Evolutionary conservation across 2,329 filamentous ascomycete species (phyloP), one percentile per base, ranked within the genome.

Genomic region (Xylariaceae sp.): DNA sequence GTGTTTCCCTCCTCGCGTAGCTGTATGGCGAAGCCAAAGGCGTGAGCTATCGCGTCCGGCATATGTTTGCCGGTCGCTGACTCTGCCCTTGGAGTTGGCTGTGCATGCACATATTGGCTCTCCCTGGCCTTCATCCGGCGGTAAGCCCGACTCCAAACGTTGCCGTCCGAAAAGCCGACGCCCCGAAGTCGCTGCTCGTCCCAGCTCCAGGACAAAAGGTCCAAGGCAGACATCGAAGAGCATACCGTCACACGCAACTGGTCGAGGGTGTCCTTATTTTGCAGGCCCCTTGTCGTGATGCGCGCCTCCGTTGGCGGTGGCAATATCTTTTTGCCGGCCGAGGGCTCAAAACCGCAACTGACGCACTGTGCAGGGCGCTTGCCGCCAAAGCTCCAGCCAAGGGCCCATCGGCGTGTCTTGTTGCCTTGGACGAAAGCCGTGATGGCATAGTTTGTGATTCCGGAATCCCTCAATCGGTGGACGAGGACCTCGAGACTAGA

Each of bases 321-420:
- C 12, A 75, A 49, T 1, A 72, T 37, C 19, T 54, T 64, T 39
- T 57, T 70, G 28, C 61, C 58, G 3, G 50, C 28, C 0, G 56
- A 50, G 3, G 61, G 57, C 33, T 59, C 61, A 32, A 67, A 56
- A 0, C 29, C 71, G 52, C 15, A 68, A 63, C 25, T 67, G 57
- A 26, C 53, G 46, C 36, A 66, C 55, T 4, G 64, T 55, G 39
- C 40, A 3, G 89, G 86, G 29, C 89, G 68, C 51, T 75, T 64
- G 32, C 74, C 65, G 2, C 65, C 62, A 60, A 87, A 94, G 49
- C 83, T 93, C 92, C 92, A 98, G 0, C 73, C 92, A 3, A 96
- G 61, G 2, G 80, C 86, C 89, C 90, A 96, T 13, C 92, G 68
- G 33, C 80, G 77, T 19, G 92, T 96, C 53, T 78, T 82, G 29